Evolutionary conservation across 208 protist species (phyloP).

Genomic region (Herpetomonas samuelpessoai): DNA sequence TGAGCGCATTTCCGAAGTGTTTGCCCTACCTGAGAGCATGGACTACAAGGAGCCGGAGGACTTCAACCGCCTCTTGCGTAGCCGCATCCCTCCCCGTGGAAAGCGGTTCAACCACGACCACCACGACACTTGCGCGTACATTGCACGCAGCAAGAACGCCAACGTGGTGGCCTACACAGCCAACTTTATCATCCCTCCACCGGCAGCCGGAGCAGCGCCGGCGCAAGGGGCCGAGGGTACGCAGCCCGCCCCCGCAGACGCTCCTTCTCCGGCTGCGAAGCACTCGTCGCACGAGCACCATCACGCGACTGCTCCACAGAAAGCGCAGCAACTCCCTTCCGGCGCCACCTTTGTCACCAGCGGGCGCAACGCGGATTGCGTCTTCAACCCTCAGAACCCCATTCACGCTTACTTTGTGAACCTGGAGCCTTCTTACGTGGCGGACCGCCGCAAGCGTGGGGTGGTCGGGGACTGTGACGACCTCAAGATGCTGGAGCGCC

Average conservation of each 20-base stretch:
- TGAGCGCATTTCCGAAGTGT: slow-evolving; percentile 19
- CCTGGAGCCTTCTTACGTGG: slow-evolving; percentile 58
- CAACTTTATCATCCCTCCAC: slow-evolving; percentile 18
- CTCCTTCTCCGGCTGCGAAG: too few relatives aligned
- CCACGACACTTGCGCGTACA: slow-evolving; percentile 79
- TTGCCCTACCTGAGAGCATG: slow-evolving; percentile 24
- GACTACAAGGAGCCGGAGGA: slow-evolving; percentile 17
- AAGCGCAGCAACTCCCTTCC: too few relatives aligned
- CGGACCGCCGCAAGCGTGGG: slow-evolving; percentile 32
- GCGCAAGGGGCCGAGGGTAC: too few relatives aligned
- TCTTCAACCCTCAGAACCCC: slow-evolving; percentile 36
- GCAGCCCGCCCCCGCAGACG: too few relatives aligned
- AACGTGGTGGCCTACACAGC: slow-evolving; percentile 80
- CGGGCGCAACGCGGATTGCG: slow-evolving; percentile 28
- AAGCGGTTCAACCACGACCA: slow-evolving; percentile 66
- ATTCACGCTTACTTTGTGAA: slow-evolving; percentile 79
- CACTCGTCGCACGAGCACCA: too few relatives aligned
- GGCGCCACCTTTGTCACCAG: neutral
- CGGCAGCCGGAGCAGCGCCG: too few relatives aligned
- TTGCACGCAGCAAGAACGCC: slow-evolving; percentile 71
- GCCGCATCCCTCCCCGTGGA: slow-evolving; percentile 36
- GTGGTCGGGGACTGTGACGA: slow-evolving; percentile 54
- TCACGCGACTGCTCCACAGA: too few relatives aligned
- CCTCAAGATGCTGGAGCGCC: slow-evolving; percentile 65
- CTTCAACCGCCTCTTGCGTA: slow-evolving; percentile 43